These are phyloP conservation scores for Colletotrichum eleusines DNA, from an alignment of 2,329 filamentous ascomycete species.

Conservation along the genomic window DNA sequence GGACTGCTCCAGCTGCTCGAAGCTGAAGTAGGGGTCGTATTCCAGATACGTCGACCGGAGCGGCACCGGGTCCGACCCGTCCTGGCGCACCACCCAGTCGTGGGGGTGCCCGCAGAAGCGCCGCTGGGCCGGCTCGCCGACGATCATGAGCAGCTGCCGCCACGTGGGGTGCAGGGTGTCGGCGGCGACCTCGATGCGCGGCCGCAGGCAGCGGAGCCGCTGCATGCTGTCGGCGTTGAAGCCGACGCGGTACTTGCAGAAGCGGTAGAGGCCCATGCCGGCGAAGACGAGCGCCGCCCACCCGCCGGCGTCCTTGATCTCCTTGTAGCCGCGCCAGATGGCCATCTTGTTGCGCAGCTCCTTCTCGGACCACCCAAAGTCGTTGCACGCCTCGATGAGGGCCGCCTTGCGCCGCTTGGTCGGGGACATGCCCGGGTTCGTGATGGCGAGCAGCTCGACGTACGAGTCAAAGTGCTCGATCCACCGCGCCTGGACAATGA, in stretches of 20 bases:
- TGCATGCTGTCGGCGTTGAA: constrained; percentile 64
- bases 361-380: constrained; percentile 68
- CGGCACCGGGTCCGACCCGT: constrained; percentile 55
- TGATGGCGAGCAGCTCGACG: constrained; percentile 55
- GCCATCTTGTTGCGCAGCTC: constrained; percentile 64
- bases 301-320: constrained; percentile 68
- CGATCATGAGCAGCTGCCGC: constrained; percentile 61
- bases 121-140: constrained; percentile 56
- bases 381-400: constrained; percentile 64
- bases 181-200: constrained; percentile 64
- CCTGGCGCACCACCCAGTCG: constrained; percentile 62
- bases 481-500: constrained; percentile 70
- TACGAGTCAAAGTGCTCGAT: constrained; percentile 66
- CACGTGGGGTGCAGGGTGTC: constrained; percentile 66
- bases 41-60: constrained; percentile 60
- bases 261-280: constrained; percentile 68
- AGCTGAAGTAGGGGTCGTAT: constrained; percentile 60
- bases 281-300: constrained; percentile 69
- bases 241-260: constrained; percentile 70
- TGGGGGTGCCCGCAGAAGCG: constrained; percentile 62
- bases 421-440: constrained; percentile 54
- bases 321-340: constrained; percentile 69
- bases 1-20: constrained; percentile 62
- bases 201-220: constrained; percentile 57
- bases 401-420: constrained; percentile 64